These are phyloP conservation scores for Inga laurina DNA, from an alignment of 306 rosid species.

Conservation along the genomic window DNA sequence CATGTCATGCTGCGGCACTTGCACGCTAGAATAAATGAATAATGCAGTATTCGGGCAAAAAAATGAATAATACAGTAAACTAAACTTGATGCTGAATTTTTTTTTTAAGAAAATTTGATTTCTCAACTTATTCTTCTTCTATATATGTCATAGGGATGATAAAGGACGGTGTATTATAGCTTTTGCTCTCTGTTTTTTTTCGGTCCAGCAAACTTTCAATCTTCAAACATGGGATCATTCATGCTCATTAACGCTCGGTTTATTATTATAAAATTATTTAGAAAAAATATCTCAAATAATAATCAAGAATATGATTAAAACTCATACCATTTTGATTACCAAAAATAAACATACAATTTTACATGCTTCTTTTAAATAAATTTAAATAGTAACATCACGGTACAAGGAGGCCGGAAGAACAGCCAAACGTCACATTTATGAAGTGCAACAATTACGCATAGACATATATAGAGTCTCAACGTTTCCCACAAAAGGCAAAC, in stretches of 20 bases:
- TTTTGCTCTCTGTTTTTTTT: not conserved
- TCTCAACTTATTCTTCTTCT: not conserved
- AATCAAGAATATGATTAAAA: not conserved
- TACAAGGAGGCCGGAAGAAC: not conserved
- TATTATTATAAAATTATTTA: not conserved
- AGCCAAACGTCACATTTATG: not conserved
- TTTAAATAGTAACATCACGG: not conserved
- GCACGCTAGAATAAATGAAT: not conserved
- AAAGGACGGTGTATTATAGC: not conserved
- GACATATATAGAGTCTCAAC: not conserved
- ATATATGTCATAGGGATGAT: not conserved
- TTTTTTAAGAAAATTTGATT: too few species aligned
- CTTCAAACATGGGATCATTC: not conserved
- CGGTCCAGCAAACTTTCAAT: not conserved
- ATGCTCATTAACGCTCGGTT: not conserved
- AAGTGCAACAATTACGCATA: not conserved
- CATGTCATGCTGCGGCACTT: not conserved
- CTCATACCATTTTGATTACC: not conserved
- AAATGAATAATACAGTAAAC: not conserved
- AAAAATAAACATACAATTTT: not conserved
- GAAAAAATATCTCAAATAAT: not conserved
- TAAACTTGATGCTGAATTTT: not conserved
- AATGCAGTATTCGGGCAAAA: not conserved
- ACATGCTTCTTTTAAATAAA: not conserved
- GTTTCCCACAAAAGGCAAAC: slow-evolving; percentile 7